Percentiles rank a stretch among this genome's conserved stretches.
Conservation (phyloP, 2,329 filamentous ascomycete genomes). For the Aspergillus sp. region DNA sequence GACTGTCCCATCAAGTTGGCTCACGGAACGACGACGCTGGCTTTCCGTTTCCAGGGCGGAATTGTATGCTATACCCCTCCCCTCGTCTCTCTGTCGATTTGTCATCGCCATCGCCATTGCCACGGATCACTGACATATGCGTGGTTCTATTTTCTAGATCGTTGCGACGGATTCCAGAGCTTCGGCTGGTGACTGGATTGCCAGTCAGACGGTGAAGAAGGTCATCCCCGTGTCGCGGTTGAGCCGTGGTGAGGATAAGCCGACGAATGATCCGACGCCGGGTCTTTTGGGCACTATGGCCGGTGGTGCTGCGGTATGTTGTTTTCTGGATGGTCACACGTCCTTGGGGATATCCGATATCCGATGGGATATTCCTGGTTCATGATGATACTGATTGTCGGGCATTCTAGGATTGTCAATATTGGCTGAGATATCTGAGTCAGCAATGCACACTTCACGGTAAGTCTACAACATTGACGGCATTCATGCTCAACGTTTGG, state of each 20-base stretch:
- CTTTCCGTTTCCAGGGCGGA: slow-evolving; percentile 96
- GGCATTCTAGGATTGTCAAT: slow-evolving; percentile 81
- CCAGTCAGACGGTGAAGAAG: slow-evolving; percentile 99
- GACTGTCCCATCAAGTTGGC: slow-evolving; percentile 99
- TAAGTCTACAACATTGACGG: slow-evolving; percentile 15
- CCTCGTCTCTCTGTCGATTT: neutral
- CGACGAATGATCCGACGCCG: slow-evolving; percentile 32
- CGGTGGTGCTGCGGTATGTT: slow-evolving; percentile 78
- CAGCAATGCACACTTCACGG: slow-evolving; percentile 98
- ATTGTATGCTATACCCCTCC: slow-evolving; percentile 53
- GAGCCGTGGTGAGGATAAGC: slow-evolving; percentile 40
- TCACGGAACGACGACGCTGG: slow-evolving; percentile 96
- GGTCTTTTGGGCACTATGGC: slow-evolving; percentile 93
- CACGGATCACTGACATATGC: neutral
- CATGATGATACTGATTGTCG: neutral
- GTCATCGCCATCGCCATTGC: neutral
- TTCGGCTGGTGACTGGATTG: slow-evolving; percentile 98
- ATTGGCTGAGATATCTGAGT: slow-evolving; percentile 97
- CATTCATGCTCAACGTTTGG: neutral
- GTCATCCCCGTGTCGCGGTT: slow-evolving; percentile 64
- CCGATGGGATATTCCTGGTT: neutral
- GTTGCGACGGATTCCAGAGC: slow-evolving; percentile 97
- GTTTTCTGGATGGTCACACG: neutral
- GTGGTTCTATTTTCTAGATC: slow-evolving; percentile 50
- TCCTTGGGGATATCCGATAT: neutral